A percentile compares a stretch with the other conserved stretches of the same genome.
These are phyloP conservation scores for Colletotrichum plurivorum DNA, from an alignment of 2,329 filamentous ascomycete genomes.

Conservation along the genomic window DNA sequence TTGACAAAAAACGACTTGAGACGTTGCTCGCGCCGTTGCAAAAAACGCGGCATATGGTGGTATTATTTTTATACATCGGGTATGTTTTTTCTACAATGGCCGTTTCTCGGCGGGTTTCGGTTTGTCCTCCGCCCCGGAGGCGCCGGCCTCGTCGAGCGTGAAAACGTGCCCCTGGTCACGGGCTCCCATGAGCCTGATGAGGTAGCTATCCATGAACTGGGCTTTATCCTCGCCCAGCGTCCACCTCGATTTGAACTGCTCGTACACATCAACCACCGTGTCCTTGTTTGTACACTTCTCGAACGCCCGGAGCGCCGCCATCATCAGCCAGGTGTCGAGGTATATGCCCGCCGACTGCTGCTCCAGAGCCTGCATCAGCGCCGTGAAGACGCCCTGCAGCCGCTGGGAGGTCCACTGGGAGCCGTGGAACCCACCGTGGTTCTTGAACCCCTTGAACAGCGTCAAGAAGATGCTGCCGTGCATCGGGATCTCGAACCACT, in stretches of 20 bases:
- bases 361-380: slow-evolving; percentile 72
- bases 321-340: slow-evolving; percentile 72
- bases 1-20: not conserved
- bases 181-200: slow-evolving; percentile 56
- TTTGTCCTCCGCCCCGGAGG: not conserved
- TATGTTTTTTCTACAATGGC: slow-evolving; percentile 13
- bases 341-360: slow-evolving; percentile 61
- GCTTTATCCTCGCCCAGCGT: slow-evolving; percentile 55
- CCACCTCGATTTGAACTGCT: slow-evolving; percentile 64
- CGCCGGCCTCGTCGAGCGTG: not conserved
- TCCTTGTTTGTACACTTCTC: slow-evolving; percentile 68
- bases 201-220: slow-evolving; percentile 62
- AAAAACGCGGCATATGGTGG: slow-evolving; percentile 1
- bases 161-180: slow-evolving; percentile 3
- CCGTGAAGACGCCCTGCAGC: slow-evolving; percentile 77
- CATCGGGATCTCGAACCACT: slow-evolving; percentile 74
- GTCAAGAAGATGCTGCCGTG: slow-evolving; percentile 84
- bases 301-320: slow-evolving; percentile 75
- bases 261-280: slow-evolving; percentile 69
- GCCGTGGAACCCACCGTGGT: slow-evolving; percentile 75
- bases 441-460: slow-evolving; percentile 85
- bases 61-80: slow-evolving; percentile 29
- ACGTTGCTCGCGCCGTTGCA: not conserved
- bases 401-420: slow-evolving; percentile 80
- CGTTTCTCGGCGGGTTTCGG: not conserved